Conservation (phyloP, 2,329 filamentous ascomycete genomes). For the Diaporthe helianthi region DNA sequence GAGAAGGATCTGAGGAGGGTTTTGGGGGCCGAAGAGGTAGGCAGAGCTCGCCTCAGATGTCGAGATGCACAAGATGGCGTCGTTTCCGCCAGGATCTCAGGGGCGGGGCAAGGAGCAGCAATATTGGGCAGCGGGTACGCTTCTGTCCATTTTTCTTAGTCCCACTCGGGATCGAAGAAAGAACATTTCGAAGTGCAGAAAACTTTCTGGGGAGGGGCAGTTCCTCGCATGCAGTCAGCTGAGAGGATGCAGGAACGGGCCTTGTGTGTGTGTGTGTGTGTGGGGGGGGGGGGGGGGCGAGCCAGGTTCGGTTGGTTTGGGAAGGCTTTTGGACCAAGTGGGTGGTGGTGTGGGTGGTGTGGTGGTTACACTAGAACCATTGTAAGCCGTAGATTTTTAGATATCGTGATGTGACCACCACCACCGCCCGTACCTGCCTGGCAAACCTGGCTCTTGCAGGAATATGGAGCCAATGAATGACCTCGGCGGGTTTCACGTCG, state of each 20-base stretch:
- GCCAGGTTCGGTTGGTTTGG: slow-evolving; percentile 22
- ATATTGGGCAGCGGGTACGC: neutral
- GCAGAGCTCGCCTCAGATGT: slow-evolving; percentile 6
- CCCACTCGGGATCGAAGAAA: neutral
- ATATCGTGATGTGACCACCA: slow-evolving; percentile 8
- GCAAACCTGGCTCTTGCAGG: slow-evolving; percentile 4
- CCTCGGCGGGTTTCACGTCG: neutral
- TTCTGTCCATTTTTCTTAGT: neutral
- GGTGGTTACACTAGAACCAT: too few relatives aligned
- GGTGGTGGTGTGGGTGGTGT: too few relatives aligned
- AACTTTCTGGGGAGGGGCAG: neutral
- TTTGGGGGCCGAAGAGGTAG: neutral
- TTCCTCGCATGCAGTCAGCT: slow-evolving; percentile 23
- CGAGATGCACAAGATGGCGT: slow-evolving; percentile 26
- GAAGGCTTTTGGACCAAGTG: neutral
- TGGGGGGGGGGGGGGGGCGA: neutral
- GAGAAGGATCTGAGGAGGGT: neutral
- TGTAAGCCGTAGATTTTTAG: neutral
- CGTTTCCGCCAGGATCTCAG: slow-evolving; percentile 22
- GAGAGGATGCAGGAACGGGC: slow-evolving; percentile 23
- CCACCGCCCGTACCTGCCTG: neutral
- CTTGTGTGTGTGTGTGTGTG: too few relatives aligned
- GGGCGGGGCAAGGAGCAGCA: neutral
- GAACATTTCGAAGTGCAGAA: neutral
- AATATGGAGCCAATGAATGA: slow-evolving; percentile 16